Percentiles rank a stretch among this genome's conserved stretches.
Evolutionary conservation across 257 asterid genomes (phyloP).

Genomic region (Solanum peruvianum): DNA sequence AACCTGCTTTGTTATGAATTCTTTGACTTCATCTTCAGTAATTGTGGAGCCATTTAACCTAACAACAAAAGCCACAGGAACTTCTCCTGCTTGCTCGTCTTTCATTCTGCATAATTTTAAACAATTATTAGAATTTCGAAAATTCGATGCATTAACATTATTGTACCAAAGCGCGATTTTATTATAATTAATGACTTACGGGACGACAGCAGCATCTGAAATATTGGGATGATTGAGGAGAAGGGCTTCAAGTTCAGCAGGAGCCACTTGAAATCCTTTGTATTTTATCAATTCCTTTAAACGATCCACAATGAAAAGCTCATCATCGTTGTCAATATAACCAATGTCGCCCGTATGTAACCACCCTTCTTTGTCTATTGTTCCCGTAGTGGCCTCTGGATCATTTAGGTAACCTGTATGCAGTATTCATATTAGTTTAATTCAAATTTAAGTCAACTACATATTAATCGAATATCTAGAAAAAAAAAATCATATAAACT

Average conservation of each 20-base stretch:
- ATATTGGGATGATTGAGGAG: constrained; percentile 55
- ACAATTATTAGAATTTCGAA: not conserved
- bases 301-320: constrained; percentile 84
- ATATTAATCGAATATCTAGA: not conserved
- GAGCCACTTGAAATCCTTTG: constrained; percentile 92
- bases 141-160: not conserved
- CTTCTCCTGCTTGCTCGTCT: constrained; percentile 84
- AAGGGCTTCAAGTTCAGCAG: constrained; percentile 87
- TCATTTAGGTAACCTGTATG: constrained; percentile 65
- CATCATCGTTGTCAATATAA: constrained; percentile 66
- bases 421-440: not conserved
- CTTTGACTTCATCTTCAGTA: constrained; percentile 68
- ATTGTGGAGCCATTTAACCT: constrained; percentile 39
- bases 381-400: constrained; percentile 42
- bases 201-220: constrained; percentile 74
- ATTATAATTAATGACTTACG: constrained; percentile 30
- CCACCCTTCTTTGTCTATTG: constrained; percentile 90
- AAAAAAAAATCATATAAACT: not conserved
- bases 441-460: not conserved
- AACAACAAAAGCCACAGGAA: constrained; percentile 86
- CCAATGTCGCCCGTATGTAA: constrained; percentile 88
- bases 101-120: constrained; percentile 37
- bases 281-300: constrained; percentile 72
- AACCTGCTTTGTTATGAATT: constrained; percentile 64
- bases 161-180: not conserved